Percentiles rank a stretch among this genome's conserved stretches.
phyloP scores from a whole-genome alignment of 345 rosid species.

The Pistacia vera region DNA sequence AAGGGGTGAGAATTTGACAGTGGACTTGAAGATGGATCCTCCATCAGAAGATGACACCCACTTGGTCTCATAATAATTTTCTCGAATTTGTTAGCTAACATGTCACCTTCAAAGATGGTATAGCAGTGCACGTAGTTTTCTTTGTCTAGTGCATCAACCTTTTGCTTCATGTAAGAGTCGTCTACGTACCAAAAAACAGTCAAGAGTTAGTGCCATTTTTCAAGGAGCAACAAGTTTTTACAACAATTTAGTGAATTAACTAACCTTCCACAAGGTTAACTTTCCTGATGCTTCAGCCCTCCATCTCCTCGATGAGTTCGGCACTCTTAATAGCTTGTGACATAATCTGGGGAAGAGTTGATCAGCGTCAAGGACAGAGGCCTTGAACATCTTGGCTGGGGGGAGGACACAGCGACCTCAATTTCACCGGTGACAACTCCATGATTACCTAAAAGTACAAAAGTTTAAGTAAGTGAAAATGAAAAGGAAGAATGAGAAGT shows the following conservation, averaged over 20 bases:
- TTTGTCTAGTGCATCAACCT: background rate
- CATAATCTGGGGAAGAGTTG: conserved; percentile 34
- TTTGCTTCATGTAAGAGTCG: background rate
- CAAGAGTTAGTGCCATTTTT: too few species aligned
- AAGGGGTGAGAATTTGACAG: background rate
- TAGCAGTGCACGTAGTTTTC: background rate
- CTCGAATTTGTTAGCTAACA: too few species aligned
- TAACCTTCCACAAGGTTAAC: conserved; percentile 29
- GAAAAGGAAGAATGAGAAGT: background rate
- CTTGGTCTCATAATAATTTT: conserved; percentile 15
- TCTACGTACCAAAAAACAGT: conserved; percentile 14
- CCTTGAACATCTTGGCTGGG: conserved; percentile 36
- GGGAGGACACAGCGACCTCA: conserved; percentile 31
- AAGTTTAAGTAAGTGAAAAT: background rate
- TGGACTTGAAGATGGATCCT: background rate
- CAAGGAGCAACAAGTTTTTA: too few species aligned
- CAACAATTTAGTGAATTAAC: background rate
- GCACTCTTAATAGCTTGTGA: conserved; percentile 35
- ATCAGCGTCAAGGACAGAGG: conserved; percentile 27
- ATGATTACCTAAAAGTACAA: conserved; percentile 5
- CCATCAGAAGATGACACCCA: conserved; percentile 17
- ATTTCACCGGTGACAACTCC: conserved; percentile 26
- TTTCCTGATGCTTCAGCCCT: conserved; percentile 44
- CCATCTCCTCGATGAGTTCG: conserved; percentile 45
- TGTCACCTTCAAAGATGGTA: too few species aligned